Conservation (phyloP, 2,329 filamentous ascomycete species). For the Orbilia blumenaviensis region DNA sequence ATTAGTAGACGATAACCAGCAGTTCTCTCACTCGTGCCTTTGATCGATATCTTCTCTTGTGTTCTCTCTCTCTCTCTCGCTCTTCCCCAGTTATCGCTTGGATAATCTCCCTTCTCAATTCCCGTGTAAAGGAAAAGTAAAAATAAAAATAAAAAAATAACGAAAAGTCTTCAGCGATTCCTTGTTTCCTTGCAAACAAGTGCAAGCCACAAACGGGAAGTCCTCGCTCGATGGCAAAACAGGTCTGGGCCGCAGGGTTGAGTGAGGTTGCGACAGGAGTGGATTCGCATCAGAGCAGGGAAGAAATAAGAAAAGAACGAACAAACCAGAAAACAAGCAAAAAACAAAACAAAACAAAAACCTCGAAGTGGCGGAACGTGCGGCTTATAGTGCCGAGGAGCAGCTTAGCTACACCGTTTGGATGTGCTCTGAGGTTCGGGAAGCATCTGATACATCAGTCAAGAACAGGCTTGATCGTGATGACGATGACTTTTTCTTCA, state of each 20-base stretch:
- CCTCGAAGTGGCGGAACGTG: conserved; percentile 51
- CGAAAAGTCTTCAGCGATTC: background rate
- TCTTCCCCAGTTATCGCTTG: conserved; percentile 10
- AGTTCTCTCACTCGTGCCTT: background rate
- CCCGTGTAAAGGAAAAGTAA: background rate
- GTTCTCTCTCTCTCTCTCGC: conserved; percentile 3
- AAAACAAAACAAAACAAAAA: background rate
- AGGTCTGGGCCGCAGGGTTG: conserved; percentile 49
- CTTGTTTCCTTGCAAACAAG: conserved; percentile 51
- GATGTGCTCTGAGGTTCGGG: conserved; percentile 23
- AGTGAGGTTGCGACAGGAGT: conserved; percentile 52
- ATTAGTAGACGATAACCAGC: conserved; percentile 4
- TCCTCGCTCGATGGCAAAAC: conserved; percentile 55
- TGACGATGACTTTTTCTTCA: conserved; percentile 38
- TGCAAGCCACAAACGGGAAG: conserved; percentile 55
- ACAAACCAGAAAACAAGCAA: conserved; percentile 23
- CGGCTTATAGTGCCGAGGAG: conserved; percentile 52
- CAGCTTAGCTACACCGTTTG: conserved; percentile 14
- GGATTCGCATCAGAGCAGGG: conserved; percentile 51
- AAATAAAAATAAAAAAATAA: background rate
- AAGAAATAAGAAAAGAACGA: conserved; percentile 23
- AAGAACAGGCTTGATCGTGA: background rate
- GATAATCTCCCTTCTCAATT: background rate
- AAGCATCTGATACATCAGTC: conserved; percentile 4
- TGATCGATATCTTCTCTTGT: background rate